Percentiles rank a stretch among this genome's conserved stretches.
These are phyloP conservation scores for Fusarium sp. DNA, from an alignment of 2,329 filamentous ascomycete genomes.

Conservation along the genomic window DNA sequence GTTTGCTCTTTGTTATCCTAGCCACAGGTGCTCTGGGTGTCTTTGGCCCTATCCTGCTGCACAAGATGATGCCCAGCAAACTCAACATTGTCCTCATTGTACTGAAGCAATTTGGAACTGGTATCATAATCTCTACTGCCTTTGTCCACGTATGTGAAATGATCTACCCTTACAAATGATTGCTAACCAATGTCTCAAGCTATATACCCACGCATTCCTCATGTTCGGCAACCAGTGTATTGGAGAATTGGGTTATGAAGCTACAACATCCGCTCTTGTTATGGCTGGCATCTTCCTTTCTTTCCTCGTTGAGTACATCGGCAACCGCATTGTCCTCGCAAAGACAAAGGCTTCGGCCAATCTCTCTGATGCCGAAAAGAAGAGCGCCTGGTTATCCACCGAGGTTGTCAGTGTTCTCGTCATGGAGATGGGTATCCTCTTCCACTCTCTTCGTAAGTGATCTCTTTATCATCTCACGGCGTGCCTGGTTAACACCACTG, in stretches of 20 bases:
- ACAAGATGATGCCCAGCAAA: slow-evolving; percentile 64
- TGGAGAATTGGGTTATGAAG: slow-evolving; percentile 72
- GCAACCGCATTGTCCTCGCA: slow-evolving; percentile 65
- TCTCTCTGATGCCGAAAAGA: slow-evolving; percentile 40
- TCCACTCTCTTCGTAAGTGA: slow-evolving; percentile 73
- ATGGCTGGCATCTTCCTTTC: slow-evolving; percentile 80
- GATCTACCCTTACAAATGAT: background rate
- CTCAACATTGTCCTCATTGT: slow-evolving; percentile 64
- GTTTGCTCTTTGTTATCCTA: slow-evolving; percentile 77
- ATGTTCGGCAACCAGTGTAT: slow-evolving; percentile 80
- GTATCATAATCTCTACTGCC: slow-evolving; percentile 76
- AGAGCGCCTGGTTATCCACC: slow-evolving; percentile 45
- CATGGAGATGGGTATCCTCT: slow-evolving; percentile 78
- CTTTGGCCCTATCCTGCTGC: slow-evolving; percentile 72
- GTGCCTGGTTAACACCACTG: background rate
- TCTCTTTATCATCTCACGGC: background rate
- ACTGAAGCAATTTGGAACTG: slow-evolving; percentile 79
- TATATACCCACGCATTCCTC: slow-evolving; percentile 76
- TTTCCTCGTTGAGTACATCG: slow-evolving; percentile 75
- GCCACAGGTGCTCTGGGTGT: slow-evolving; percentile 75
- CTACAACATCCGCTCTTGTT: slow-evolving; percentile 73
- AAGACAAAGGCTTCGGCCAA: slow-evolving; percentile 44
- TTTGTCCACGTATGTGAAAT: slow-evolving; percentile 69
- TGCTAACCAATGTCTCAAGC: slow-evolving; percentile 52
- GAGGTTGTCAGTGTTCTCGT: slow-evolving; percentile 72